Percentiles rank a stretch among this genome's conserved stretches.
phyloP scores from a whole-genome alignment of 345 rosid species.

The Murraya koenigii region DNA sequence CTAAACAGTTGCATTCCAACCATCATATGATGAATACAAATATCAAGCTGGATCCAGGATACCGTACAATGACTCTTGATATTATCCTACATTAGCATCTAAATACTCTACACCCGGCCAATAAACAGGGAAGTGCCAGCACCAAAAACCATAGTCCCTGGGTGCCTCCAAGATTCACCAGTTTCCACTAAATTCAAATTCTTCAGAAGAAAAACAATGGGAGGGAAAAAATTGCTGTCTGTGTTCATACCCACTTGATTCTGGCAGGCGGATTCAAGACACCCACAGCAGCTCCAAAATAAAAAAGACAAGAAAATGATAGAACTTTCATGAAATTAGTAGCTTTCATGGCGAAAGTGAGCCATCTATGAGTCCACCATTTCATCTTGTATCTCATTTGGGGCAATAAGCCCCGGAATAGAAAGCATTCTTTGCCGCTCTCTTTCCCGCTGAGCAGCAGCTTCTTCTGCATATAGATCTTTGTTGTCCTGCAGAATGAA shows the following conservation, averaged over 20 bases:
- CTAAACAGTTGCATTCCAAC: constrained; percentile 32
- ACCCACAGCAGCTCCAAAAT: constrained; percentile 17
- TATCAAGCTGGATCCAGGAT: constrained; percentile 25
- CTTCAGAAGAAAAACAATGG: constrained; percentile 21
- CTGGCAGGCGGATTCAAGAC: constrained; percentile 17
- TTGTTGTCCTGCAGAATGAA: constrained; percentile 56
- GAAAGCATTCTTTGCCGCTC: constrained; percentile 73
- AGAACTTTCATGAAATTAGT: constrained; percentile 25
- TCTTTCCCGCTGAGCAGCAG: constrained; percentile 71
- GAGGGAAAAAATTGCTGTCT: constrained; percentile 19
- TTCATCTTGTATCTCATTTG: constrained; percentile 75
- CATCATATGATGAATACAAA: constrained; percentile 24
- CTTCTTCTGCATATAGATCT: constrained; percentile 78
- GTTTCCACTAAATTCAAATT: constrained; percentile 16
- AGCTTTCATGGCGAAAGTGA: constrained; percentile 21
- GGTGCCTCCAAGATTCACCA: constrained; percentile 18
- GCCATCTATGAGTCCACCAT: constrained; percentile 68
- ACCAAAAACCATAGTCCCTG: constrained; percentile 17
- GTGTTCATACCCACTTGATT: constrained; percentile 23
- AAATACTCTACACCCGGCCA: constrained; percentile 45
- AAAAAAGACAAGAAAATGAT: background rate
- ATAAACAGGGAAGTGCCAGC: constrained; percentile 18
- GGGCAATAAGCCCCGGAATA: constrained; percentile 76
- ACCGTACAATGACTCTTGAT: constrained; percentile 28
- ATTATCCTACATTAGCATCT: constrained; percentile 47